Base-by-base conservation (phyloP, 345 rosid genomes). In the Euphorbia pulcherrima region DNA sequence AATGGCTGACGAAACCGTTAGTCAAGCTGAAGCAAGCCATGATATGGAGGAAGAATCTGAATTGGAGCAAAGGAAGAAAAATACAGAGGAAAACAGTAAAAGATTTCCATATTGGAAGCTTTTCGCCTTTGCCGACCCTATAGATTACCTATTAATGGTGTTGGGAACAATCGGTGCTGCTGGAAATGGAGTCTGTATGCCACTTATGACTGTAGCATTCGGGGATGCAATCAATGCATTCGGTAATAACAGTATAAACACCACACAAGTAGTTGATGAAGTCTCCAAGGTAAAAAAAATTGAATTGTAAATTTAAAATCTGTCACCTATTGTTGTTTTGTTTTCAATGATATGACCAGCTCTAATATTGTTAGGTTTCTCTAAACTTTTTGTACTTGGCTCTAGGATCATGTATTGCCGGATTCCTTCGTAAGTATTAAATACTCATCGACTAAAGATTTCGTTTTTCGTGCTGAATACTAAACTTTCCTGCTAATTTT, bases 111-210 rank as follows among this genome's bases (percentile, higher is more conserved):
- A 73, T 69, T 70, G 71, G 72, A 85, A 83, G 79, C 82, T 90
- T 51, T 88, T 90, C 78, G 81, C 88, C 1, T 87, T 88, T 68
- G 92, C 91, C 13, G 91, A 85, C 68, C 59, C 83, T 0, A 57
- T 65, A 8, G 91, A 91, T 74, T 65, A 62, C 40, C 20, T 84
- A 13, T 72, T 91, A 67, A 90, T 87, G 90, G 60, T 83, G 33
- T 48, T 76, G 0, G 95, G 95, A 8, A 79, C 89, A n/a, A 64
- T 84, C 18, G 88, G 83, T 23, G 89, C 89, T 0, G 47, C 83
- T 39, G 87, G 79, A 18, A 83, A 84, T 51, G 95, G 97, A 56
- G 21, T 81, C 66, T 77, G 85, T 52, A 73, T 83, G 74, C 97
- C 92, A 37, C 75, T 84, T n/a, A 79, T 88, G 92, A 80, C 92